Evolutionary conservation across 2,329 filamentous ascomycete genomes (phyloP), one percentile per base, ranked within the genome.

Genomic region (Aureobasidium melanogenum): DNA sequence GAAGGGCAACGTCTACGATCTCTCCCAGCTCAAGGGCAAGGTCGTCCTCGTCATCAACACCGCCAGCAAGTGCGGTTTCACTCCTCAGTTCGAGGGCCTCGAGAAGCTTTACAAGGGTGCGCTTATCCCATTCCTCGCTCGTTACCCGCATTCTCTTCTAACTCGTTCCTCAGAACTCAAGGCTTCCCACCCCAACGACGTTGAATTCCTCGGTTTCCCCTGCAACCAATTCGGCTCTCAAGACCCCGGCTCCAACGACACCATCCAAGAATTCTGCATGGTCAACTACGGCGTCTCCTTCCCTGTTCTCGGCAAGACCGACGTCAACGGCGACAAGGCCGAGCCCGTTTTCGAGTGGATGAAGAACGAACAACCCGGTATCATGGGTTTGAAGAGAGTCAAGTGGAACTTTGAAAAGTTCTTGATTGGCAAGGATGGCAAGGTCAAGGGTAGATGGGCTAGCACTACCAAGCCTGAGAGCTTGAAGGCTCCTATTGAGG

Each of bases 371-470:
- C 88, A 91, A 80, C 83, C 93, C 0, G 92, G 94, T 24, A 71
- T 97, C 61, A 77, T 97, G 77, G 94, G 94, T 22, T 74, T 97
- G 71, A 93, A 95, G 86, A 77, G 87, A 64, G 82, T 99, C 70
- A 97, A 97, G 88, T 99, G 94, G 94, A 99, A 99, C 79, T 99
- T 97, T 80, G 94, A 99, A 77, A 99, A 99, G 84, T 99, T 97
- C 78, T 79, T 99, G 65, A 80, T 99, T 66, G 88, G 87, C 63
- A 83, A 84, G 64, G 91, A 97, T 75, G 94, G 94, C 28, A 83
- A 88, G 77, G 91, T 97, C 68, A 88, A 89, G 77, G 83, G 83
- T 30, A 81, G 94, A 66, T 99, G 91, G 91, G 89, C 90, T 36
- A 93, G 89, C 75, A 88, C 85, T 19, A 91, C 88, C 63, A 94